Base-by-base conservation (phyloP, 306 rosid genomes). In the Glycyrrhiza uralensis region DNA sequence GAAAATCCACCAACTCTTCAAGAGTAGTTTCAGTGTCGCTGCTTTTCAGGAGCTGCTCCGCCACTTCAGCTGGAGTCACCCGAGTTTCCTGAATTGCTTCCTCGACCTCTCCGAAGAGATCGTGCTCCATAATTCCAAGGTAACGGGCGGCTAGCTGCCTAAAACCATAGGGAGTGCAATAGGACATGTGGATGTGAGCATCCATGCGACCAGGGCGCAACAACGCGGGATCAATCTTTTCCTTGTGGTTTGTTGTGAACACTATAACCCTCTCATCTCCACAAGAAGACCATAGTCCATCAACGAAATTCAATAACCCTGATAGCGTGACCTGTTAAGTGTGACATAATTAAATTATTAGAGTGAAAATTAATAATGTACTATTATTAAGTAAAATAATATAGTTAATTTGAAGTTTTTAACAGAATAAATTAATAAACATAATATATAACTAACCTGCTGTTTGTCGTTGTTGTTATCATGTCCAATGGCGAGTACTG, bases 211-310 rank as follows among this genome's bases (percentile, higher is more conserved):
- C 83, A 4, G 74, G 85, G 2, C 88, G 84, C 18, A 74, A 20
- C 55, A 84, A 59, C 0, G 85, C 83, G 0, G 77, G 71, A 17
- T 81, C 85, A 46, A 84, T 73, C 66, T 64, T 81, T 1, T 81
- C 88, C 52, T 66, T 75, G 29, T 77, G 85, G 69, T 84, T 84
- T 5, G 85, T 84, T 8, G 88, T 84, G 47, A 84, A 84, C n/a
- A 84, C 75, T 64, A 84, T 78, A 28, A 84, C 74, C 67, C 85
- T 76, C 66, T 76, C 87, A 20, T 83, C 85, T 2, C 82, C 87
- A 55, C 82, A 83, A 30, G 68, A 80, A 52, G 87, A 83, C 87
- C 87, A 83, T 20, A 83, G 42, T 10, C 85, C 85, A 4, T 83
- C 87, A 15, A 80, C 13, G 65, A 76, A 83, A 62, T 83, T 83